A percentile compares a stretch with the other conserved stretches of the same genome.
Evolutionary conservation across 1,284 basidiomycete genomes (phyloP).

Genomic region (Porogramme epimiltina): DNA sequence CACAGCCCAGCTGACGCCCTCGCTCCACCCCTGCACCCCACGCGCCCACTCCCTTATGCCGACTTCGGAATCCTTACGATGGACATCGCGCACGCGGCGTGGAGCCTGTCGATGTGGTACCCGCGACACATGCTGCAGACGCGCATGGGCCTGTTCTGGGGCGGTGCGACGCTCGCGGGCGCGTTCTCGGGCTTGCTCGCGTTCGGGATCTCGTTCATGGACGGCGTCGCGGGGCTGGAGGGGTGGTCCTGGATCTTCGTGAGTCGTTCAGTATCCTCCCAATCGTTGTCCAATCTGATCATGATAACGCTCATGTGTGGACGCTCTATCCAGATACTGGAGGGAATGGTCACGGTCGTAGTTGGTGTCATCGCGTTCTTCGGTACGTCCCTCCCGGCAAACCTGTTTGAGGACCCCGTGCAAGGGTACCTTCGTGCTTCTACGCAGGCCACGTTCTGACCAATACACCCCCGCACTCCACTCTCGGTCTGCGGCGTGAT

Average conservation of each 20-base stretch:
- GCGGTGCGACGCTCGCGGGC: conserved; percentile 32
- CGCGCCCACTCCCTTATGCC: no score
- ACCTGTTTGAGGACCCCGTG: no score
- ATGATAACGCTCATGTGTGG: background rate
- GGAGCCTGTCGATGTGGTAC: conserved; percentile 33
- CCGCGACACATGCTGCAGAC: conserved; percentile 32
- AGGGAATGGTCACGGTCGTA: conserved; percentile 54
- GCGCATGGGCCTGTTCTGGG: conserved; percentile 35
- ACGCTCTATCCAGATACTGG: conserved; percentile 44
- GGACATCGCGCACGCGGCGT: background rate
- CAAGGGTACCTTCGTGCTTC: no score
- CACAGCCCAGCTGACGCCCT: no score
- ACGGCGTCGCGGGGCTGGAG: conserved; percentile 35
- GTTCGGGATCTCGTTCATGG: conserved; percentile 44
- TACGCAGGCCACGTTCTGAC: no score
- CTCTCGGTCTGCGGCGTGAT: conserved; percentile 10
- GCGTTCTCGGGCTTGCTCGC: conserved; percentile 40
- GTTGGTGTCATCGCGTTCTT: conserved; percentile 51
- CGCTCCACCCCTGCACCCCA: no score
- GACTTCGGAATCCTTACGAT: no score
- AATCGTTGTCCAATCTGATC: background rate
- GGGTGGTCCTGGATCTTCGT: conserved; percentile 52
- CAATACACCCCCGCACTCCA: background rate
- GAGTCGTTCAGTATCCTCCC: conserved; percentile 10
- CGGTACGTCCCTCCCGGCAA: conserved; percentile 34